phyloP scores from a whole-genome alignment of 495 filamentous ascomycete species.

The Symbiotaphrina buchneri region DNA sequence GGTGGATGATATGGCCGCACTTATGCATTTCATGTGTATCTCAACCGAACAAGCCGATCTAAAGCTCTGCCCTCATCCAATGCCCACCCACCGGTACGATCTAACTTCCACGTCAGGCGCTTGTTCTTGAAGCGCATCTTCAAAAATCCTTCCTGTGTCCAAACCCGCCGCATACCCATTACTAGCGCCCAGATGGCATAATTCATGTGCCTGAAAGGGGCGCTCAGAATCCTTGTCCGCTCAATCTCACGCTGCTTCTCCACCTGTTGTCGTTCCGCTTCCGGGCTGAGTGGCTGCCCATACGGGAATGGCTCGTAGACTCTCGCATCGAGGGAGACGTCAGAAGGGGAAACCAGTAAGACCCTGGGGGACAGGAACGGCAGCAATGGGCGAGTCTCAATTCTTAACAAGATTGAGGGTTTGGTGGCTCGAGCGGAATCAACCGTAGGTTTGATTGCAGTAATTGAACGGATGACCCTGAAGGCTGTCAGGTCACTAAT shows the following conservation, averaged over 20 bases:
- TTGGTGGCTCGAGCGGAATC: neutral
- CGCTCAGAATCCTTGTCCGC: neutral
- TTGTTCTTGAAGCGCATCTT: conserved; percentile 4
- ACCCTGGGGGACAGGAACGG: conserved; percentile 3
- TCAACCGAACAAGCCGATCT: conserved; percentile 2
- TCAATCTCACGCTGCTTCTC: conserved; percentile 2
- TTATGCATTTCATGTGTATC: no score
- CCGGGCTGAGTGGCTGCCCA: no score
- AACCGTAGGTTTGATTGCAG: conserved; percentile 2
- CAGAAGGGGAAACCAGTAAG: conserved; percentile 1
- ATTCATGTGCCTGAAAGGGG: conserved; percentile 2
- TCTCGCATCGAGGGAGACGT: neutral
- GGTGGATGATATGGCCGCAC: no score
- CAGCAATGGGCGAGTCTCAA: neutral
- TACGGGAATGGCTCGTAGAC: conserved; percentile 1
- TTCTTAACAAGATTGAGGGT: neutral
- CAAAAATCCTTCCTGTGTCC: conserved; percentile 6
- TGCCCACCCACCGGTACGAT: conserved; percentile 5
- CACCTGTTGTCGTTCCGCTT: no score
- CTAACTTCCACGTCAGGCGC: conserved; percentile 2
- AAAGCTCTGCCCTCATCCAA: conserved; percentile 4
- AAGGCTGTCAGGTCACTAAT: no score
- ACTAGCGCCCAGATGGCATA: neutral
- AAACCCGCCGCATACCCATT: neutral
- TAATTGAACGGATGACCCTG: neutral